Base-by-base conservation (phyloP, 129 eudicot genomes). In the Tagetes patula region DNA sequence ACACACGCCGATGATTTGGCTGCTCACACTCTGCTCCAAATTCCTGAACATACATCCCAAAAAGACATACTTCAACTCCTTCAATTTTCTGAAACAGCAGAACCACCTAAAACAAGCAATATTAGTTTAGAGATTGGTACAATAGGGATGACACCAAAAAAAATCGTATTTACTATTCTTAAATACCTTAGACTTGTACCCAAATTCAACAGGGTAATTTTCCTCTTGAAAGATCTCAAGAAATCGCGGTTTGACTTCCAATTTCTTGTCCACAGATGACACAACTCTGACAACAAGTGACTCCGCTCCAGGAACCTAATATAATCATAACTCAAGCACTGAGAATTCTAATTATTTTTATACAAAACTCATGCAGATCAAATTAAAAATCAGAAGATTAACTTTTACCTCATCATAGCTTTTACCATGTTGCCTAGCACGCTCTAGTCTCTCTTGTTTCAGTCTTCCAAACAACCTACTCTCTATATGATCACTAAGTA, bases 1-100 rank as follows among this genome's bases (percentile, higher is more conserved):
- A 93, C 67, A 93, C 98, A 56, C 96, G 95, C 9, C 98, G 96
- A 67, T 93, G 92, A 79, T 93, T 93, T 69, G 98, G 98, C 78
- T 85, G 96, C 63, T 82, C 85, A 71, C 89, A 85, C 46, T 93
- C 96, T 61, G 96, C 70, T 67, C 96, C 98, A 68, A 89, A 93
- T 77, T 93, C 98, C 83, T 93, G 98, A 52, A 93, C 96, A 80
- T 90, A 93, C 98, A 93, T 93, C 76, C 98, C 98, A 86, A 87
- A 93, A 38, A 93, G 80, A 87, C 98, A 93, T 50, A 93, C 98
- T 88, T 93, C 98, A 32, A 93, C 98, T 40, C 98, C 98, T 84
- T 93, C 98, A 59, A 90, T 93, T 83, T 88, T 90, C 84, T 93
- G 98, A 70, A 93, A 93, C 65, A 93, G 71, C 64, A 93, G 76